These are phyloP conservation scores for Fusarium coffeatum DNA, from an alignment of 2,329 filamentous ascomycete genomes.

Conservation along the genomic window DNA sequence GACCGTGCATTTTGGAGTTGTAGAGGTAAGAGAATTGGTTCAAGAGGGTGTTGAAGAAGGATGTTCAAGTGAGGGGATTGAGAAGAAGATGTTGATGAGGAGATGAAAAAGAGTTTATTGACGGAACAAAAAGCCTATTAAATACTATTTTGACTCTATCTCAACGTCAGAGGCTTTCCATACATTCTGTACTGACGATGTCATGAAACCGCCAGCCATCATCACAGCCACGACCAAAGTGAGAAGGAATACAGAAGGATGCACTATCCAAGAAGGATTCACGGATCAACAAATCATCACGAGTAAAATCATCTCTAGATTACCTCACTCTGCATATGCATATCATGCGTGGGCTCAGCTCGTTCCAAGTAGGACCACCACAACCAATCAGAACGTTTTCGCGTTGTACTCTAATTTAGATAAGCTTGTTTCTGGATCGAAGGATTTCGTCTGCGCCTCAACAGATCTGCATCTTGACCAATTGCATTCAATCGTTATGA, in stretches of 20 bases:
- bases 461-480: not conserved
- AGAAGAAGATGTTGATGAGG: not conserved
- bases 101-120: not conserved
- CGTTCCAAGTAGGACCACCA: not conserved
- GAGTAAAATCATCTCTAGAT: not conserved
- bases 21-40: too few species aligned
- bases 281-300: not conserved
- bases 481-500: too few species aligned
- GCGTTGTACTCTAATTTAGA: not conserved
- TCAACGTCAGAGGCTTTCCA: rapidly evolving
- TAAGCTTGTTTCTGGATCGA: not conserved
- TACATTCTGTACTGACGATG: not conserved
- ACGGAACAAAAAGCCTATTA: not conserved
- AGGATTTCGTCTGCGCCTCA: not conserved
- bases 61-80: not conserved
- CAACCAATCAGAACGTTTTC: not conserved
- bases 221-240: not conserved
- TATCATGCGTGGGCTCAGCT: not conserved
- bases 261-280: not conserved
- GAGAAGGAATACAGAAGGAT: constrained; percentile 2
- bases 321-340: not conserved
- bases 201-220: not conserved
- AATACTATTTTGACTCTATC: not conserved
- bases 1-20: constrained; percentile 2
- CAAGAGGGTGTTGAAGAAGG: not conserved